Conservation (phyloP, 2,329 filamentous ascomycete species). For the Colletotrichum falcatum region DNA sequence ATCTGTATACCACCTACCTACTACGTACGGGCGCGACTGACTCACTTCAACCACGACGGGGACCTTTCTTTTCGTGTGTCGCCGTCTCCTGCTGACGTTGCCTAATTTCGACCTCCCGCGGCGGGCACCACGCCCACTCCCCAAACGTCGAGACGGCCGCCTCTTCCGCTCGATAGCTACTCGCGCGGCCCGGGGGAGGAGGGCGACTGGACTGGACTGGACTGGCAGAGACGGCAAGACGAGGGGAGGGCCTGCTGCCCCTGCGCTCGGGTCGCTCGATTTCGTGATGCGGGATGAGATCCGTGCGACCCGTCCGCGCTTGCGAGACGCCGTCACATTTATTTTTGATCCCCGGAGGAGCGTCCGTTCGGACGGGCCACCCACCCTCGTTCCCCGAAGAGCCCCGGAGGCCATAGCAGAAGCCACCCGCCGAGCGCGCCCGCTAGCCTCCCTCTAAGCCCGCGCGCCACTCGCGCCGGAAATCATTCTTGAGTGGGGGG, state of each 20-base stretch:
- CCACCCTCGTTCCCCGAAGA: background rate
- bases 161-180: background rate
- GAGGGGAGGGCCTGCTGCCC: background rate
- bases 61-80: slow-evolving; percentile 28
- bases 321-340: slow-evolving; percentile 8
- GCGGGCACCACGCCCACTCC: slow-evolving; percentile 19
- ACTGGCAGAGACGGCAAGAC: too few relatives aligned
- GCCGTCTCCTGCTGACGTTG: slow-evolving; percentile 13
- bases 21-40: background rate
- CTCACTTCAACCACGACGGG: slow-evolving; percentile 3
- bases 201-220: too few relatives aligned
- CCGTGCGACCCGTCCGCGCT: slow-evolving; percentile 6
- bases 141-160: slow-evolving; percentile 9
- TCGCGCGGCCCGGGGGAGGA: background rate
- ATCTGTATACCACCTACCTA: background rate
- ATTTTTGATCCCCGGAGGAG: slow-evolving; percentile 4
- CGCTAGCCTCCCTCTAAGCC: background rate
- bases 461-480: background rate
- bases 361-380: background rate
- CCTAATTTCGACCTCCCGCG: slow-evolving; percentile 24
- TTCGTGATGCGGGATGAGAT: background rate
- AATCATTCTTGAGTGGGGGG: too few relatives aligned
- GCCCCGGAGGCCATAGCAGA: slow-evolving; percentile 6
- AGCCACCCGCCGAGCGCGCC: background rate
- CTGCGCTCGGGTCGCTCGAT: slow-evolving; percentile 19